Evolutionary conservation across 2,329 filamentous ascomycete genomes (phyloP).

Genomic region (Diplodia sapinea): DNA sequence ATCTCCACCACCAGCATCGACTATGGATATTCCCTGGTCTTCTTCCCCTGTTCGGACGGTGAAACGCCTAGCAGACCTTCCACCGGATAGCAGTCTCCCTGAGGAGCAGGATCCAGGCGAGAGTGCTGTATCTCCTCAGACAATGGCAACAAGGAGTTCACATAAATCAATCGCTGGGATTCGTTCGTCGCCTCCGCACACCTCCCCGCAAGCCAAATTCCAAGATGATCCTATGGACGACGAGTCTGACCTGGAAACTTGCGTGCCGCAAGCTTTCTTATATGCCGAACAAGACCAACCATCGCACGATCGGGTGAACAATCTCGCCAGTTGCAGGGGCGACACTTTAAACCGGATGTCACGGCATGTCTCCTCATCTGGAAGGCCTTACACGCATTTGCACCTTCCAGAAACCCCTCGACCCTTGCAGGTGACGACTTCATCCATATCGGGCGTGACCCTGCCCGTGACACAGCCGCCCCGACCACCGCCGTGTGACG

Average conservation of each 20-base stretch:
- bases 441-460: background rate
- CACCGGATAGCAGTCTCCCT: slow-evolving; percentile 6
- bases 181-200: background rate
- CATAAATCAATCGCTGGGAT: background rate
- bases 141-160: background rate
- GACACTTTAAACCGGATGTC: background rate
- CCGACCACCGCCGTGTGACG: background rate
- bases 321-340: background rate
- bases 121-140: no score
- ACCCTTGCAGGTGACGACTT: background rate
- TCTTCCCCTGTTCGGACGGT: background rate
- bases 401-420: background rate
- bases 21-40: background rate
- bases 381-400: slow-evolving; percentile 1
- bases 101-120: background rate
- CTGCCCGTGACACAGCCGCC: background rate
- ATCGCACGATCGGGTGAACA: background rate
- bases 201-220: no score
- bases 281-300: background rate
- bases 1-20: background rate
- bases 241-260: slow-evolving; percentile 14
- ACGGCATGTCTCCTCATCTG: slow-evolving; percentile 13
- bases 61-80: background rate
- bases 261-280: background rate
- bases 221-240: slow-evolving; percentile 1